These are phyloP conservation scores for Cardiospermum halicacabum DNA, from an alignment of 345 rosid species.

Conservation along the genomic window DNA sequence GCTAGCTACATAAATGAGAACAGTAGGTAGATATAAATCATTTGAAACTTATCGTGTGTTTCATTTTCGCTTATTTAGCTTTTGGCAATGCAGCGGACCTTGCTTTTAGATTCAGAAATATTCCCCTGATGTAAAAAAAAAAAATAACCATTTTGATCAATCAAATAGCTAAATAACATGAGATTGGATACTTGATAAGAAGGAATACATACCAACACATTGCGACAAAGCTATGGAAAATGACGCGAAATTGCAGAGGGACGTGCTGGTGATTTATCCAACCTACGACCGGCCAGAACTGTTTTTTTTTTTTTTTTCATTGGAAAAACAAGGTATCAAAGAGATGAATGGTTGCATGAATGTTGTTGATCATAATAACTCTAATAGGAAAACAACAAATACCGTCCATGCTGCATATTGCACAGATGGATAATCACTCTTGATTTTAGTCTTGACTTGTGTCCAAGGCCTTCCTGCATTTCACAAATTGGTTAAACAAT, in stretches of 20 bases:
- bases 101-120: conserved; percentile 74
- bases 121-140: conserved; percentile 58
- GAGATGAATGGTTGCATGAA: conserved; percentile 6
- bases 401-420: conserved; percentile 88
- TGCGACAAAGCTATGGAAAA: conserved; percentile 65
- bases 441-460: conserved; percentile 68
- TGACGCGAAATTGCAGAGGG: conserved; percentile 81
- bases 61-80: conserved; percentile 23
- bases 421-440: conserved; percentile 66
- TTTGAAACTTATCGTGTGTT: background rate
- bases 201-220: conserved; percentile 54
- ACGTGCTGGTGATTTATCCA: conserved; percentile 87
- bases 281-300: conserved; percentile 91
- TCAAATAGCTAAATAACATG: background rate
- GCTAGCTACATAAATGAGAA: background rate
- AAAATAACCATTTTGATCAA: background rate
- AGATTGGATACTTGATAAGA: background rate
- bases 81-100: conserved; percentile 58
- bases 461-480: conserved; percentile 79
- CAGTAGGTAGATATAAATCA: background rate
- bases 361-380: background rate
- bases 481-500: conserved; percentile 13
- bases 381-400: conserved; percentile 14
- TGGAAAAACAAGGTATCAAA: background rate
- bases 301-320: conserved; percentile 21